Evolutionary conservation across 345 rosid genomes (phyloP), one percentile per base, ranked within the genome.

Genomic region (Eucalyptus microcorys): DNA sequence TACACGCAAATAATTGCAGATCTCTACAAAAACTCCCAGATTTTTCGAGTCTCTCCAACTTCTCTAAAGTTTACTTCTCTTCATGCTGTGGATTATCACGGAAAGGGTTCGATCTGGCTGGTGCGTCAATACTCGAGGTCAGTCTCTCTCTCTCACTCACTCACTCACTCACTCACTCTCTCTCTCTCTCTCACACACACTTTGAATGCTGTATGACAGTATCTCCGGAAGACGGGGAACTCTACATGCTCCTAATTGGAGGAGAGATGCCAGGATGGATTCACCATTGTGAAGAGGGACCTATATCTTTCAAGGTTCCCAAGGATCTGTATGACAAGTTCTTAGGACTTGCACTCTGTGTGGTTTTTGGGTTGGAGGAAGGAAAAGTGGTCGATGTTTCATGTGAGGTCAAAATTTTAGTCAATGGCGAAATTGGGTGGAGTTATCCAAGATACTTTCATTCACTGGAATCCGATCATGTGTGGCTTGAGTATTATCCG

Each of bases 391-490:
- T 1, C 30, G 0, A 0, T 57, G 7, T 9, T 24, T 4, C 9
- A 19, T 21, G 26, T 7, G 10, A 8, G 2, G 10, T 53, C 57
- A 5, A 7, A 2, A 8, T 53, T 19, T 3, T 7, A 2, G 10
- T 53, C 10, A 53, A 53, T 53, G 57, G 57, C 57, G 1, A 5
- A 42, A 42, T 6, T 1, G 7, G 2, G 19, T 0, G 7, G 21
- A 1, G 8, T 15, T 7, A 50, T 14, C 5, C 19, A 6, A 19
- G 1, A 52, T 7, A 0, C 9, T 19, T 21, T 0, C 1, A 7
- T 21, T 55, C 64, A 57, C 14, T 57, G 64, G 64, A 57, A 15
- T 50, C 53, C 2, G 19, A 50, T 50, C 21, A 50, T 50, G 53
- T 50, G 21, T 50, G 53, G 53, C 53, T 50, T 16, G 21, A 15